Base-by-base conservation (phyloP, 441 rosid genomes). In the Codiaeum variegatum region DNA sequence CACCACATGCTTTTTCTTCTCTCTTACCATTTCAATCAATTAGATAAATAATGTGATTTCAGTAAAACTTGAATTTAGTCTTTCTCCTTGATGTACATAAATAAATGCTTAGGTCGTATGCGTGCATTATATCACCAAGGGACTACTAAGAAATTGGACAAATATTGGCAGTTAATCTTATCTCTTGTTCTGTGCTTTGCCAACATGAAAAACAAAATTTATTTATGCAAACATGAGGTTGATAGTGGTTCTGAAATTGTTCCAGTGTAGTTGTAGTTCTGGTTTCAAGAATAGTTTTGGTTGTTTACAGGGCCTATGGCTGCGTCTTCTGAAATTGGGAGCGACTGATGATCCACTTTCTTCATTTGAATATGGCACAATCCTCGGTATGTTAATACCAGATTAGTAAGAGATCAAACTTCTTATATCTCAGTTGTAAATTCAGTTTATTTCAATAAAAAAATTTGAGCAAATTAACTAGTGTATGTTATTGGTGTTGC, bases 311-410 rank as follows among this genome's bases (percentile, higher is more conserved):
- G 99, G 98, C 62, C 83, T 96, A 71, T 96, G 99, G 99, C 79
- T 89, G 72, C 97, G 97, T 74, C 97, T 96, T 80, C 82, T 93
- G 75, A 89, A 93, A 86, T 75, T 96, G 71, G 97, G 95, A 75
- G 83, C 94, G 71, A 80, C 88, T 73, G 99, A 93, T 71, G 99
- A 96, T 86, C 99, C 99, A 47, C 99, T 96, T 82, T 96, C 99
- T 74, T 91, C 99, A 62, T 96, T 96, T 76, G 99, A 96, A 79
- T 91, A 93, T 36, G 98, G 99, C 83, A 96, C 98, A 62, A 93
- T 93, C 74, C 83, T 91, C 78, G 98, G 98, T 90, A 91, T 77
- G 83, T 71, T 73, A 81, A 32, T 71, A 66, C 15, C 11, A 26
- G 23, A 23, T 15, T 21, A 32, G 1, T 6, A 8, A 52, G 26